Base-by-base conservation (phyloP, 768 basidiomycete genomes). In the Pisolithus marmoratus region DNA sequence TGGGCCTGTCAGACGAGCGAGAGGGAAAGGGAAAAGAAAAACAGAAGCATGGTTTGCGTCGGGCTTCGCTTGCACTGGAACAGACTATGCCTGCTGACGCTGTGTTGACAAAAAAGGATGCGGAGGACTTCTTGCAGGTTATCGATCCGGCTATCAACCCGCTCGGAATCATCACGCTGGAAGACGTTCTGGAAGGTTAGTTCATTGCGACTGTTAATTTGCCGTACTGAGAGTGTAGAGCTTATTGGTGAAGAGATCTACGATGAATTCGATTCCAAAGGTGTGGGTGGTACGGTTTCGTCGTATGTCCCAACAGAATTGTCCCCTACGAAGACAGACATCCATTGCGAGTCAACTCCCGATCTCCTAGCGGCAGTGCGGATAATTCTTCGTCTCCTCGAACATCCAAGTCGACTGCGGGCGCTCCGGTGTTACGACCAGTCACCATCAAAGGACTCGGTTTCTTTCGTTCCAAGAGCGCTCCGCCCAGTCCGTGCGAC, bases 181-280 rank as follows among this genome's bases (percentile, higher is more conserved):
- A 95, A 68, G 93, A 95, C 57, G 89, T 95, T 8, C 74, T 95
- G 9, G 93, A 95, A 80, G 88, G 88, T 86, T 48, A 20, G 62
- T 60, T 38, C 8, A 20, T 31, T 7, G 14, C 26, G 12, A 26
- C 52, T 29, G 19, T 19, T 46, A 5, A 3, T 19, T 38, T 5
- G 9, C 14, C 41, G 5, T 3, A 5, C 19, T 26, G 4, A 11
- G 31, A 0, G 50, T 60, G 31, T 58, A 90, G 92, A 94, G 63
- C 76, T 94, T 11, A 94, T 94, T 50, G 92, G 92, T 14, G 90
- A 94, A 70, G 92, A 94, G 61, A 93, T 94, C 48, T 90, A 89
- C 54, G 90, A 94, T 61, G 92, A 94, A 70, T 93, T 90, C 63
- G 91, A 93, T 61, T 77, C 79, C 11, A 81, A 89, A 66, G 89